Base-by-base conservation (phyloP, 2,329 filamentous ascomycete species). In the Ceratocystis cubensis region DNA sequence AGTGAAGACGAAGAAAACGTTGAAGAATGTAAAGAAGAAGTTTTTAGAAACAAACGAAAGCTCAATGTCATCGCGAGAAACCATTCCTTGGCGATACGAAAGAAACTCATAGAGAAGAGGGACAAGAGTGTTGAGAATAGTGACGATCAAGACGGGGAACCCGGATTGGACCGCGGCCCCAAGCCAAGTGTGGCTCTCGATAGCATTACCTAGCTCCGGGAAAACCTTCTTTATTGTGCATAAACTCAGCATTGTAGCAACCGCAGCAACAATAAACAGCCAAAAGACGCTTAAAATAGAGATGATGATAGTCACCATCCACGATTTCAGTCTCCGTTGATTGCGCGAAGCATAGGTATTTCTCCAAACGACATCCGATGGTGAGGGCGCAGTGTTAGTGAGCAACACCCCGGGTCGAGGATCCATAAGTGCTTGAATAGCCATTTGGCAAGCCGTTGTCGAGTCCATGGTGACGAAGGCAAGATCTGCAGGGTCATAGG, bases 11-110 rank as follows among this genome's bases (percentile, higher is more conserved):
- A 97, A 83, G 76, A 99, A 99, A 67, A 97, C 90, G 76, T 99
- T 99, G 83, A 99, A 97, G 76, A 99, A 99, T 8, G 89, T 92
- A 74, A 99, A 99, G 81, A 97, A 96, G 78, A 97, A 99, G 76
- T 97, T 99, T 78, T 99, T 99, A 65, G 91, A 96, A 70, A 99
- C 93, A 57, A 95, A 82, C 0, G 94, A 97, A 5, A 99, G 81
- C 75, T 97, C 94, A 25, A 99, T 87, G 69, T 99, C 94, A 57
- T 91, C 91, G 71, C 91, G 89, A 0, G 94, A 97, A 64, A 96
- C 90, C 86, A 95, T 95, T 62, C 94, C 94, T 78, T 99, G 94
- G 64, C 85, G 82, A 74, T 92, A 92, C 2, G 93, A 91, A 10
- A 99, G 82, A 79, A 87, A 96, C 71, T 96, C 91, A 77, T 99